These are phyloP conservation scores for Lasiosphaeria ovina DNA, from an alignment of 495 filamentous ascomycete species.

Conservation along the genomic window DNA sequence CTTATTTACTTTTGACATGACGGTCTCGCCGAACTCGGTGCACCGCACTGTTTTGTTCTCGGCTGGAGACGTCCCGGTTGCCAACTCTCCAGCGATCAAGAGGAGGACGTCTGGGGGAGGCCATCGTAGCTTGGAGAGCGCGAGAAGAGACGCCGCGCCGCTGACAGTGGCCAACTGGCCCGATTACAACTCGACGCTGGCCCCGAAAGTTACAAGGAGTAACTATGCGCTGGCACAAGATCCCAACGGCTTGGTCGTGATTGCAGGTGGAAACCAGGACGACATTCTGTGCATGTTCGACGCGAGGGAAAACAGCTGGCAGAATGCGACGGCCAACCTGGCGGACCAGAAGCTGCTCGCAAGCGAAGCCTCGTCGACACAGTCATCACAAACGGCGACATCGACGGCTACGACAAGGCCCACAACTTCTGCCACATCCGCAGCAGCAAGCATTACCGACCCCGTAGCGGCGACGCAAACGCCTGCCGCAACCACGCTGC, in stretches of 20 bases:
- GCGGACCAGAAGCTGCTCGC: constrained; percentile 40
- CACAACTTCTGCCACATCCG: constrained; percentile 28
- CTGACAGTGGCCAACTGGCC: constrained; percentile 66
- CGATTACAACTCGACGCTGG: constrained; percentile 70
- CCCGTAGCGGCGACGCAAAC: constrained; percentile 29
- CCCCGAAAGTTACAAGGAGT: constrained; percentile 56
- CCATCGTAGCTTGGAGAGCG: constrained; percentile 8
- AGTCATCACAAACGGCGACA: constrained; percentile 37
- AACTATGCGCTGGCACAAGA: constrained; percentile 48
- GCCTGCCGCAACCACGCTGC: constrained; percentile 31
- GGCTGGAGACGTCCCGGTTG: constrained; percentile 46
- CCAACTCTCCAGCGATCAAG: constrained; percentile 34
- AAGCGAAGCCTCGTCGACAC: constrained; percentile 32
- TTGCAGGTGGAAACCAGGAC: constrained; percentile 69
- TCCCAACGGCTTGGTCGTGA: constrained; percentile 64
- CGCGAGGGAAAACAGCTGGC: constrained; percentile 73
- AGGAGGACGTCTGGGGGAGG: constrained; percentile 32
- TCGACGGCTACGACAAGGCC: constrained; percentile 41
- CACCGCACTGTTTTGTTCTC: constrained; percentile 58
- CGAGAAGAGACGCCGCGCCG: constrained; percentile 25
- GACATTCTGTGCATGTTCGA: constrained; percentile 77
- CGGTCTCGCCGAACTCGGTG: constrained; percentile 72
- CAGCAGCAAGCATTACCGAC: constrained; percentile 4
- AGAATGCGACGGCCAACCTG: constrained; percentile 69
- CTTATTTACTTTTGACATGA: constrained; percentile 79